A percentile compares a stretch with the other conserved stretches of the same genome.
phyloP scores from a whole-genome alignment of 768 basidiomycete species.

The Imleria badia region DNA sequence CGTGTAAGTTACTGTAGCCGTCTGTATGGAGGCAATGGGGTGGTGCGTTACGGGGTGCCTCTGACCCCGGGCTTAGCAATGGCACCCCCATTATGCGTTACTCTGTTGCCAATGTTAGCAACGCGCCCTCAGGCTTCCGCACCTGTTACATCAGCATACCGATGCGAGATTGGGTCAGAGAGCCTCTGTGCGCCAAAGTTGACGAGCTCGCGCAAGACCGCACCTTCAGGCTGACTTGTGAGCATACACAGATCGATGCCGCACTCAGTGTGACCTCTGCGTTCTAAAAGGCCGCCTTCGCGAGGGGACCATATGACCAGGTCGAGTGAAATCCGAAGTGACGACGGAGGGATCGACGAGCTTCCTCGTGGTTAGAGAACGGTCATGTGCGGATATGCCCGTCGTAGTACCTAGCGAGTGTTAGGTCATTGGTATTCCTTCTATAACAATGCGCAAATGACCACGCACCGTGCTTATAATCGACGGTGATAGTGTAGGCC shows the following conservation, averaged over 20 bases:
- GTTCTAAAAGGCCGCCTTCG: slow-evolving; percentile 78
- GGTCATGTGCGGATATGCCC: slow-evolving; percentile 96
- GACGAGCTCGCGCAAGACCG: slow-evolving; percentile 92
- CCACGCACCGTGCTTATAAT: slow-evolving; percentile 77
- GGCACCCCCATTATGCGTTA: no score
- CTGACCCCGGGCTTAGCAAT: no score
- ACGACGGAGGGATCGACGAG: slow-evolving; percentile 61
- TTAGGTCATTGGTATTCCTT: not conserved
- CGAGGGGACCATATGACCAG: slow-evolving; percentile 94
- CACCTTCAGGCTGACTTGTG: slow-evolving; percentile 59
- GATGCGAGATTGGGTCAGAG: no score
- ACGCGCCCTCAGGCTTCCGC: no score
- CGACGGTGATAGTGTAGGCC: slow-evolving; percentile 94
- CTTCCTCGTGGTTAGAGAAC: slow-evolving; percentile 81
- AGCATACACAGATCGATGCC: slow-evolving; percentile 84
- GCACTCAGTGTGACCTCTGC: slow-evolving; percentile 93
- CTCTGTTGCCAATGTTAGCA: no score
- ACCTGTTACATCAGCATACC: no score
- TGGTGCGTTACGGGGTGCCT: no score
- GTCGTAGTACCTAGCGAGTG: slow-evolving; percentile 73
- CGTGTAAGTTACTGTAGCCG: no score
- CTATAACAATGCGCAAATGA: not conserved
- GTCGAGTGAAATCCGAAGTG: slow-evolving; percentile 79
- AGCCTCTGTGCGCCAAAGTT: slow-evolving; percentile 45
- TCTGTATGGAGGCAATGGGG: no score